Evolutionary conservation across 352 stramenopile genomes (phyloP), one percentile per base, ranked within the genome.

Genomic region (Pythium biforme): DNA sequence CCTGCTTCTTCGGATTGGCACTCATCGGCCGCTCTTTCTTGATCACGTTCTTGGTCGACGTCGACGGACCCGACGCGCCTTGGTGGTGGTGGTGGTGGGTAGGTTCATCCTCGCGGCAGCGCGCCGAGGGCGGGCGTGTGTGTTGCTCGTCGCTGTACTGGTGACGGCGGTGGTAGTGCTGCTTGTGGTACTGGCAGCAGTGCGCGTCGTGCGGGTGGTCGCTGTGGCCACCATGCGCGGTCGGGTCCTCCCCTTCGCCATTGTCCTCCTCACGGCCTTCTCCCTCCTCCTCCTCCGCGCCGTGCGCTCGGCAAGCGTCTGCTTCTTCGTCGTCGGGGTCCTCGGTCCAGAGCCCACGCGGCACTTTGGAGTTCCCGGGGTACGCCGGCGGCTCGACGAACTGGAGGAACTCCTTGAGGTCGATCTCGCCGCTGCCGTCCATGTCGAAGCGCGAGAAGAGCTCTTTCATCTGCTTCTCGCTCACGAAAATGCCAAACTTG

Each of bases 401-500:
- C 59, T 92, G 79, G 29, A 94, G 69, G 40, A 94, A 92, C 63
- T 90, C 82, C 43, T 86, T 71, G 12, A 94, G 51, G 46, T 94
- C 78, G 57, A 94, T 91, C 52, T 88, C 72, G 7, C 81, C 83
- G 29, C 80, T 89, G 67, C 74, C 72, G 59, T 89, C 81, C 40
- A 66, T 59, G 56, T 88, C 82, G 26, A 87, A 90, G 58, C 79
- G 62, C 7, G 68, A 68, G 62, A 92, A 90, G 29, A 94, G 64
- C 4, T 83, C 76, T 4, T 72, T 50, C 79, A 90, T 90, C 59
- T 94, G 84, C 47, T 67, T 64, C 60, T 94, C 81, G 64, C 73
- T 94, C 46, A 88, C 61, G 40, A 87, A 83, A 54, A 94, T 90
- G 12, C 84, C 82, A 50, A 94, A 89, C 60, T 83, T 89, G 55